These are phyloP conservation scores for Mycosphaerella sp. DNA, from an alignment of 2,329 filamentous ascomycete genomes.

Conservation along the genomic window DNA sequence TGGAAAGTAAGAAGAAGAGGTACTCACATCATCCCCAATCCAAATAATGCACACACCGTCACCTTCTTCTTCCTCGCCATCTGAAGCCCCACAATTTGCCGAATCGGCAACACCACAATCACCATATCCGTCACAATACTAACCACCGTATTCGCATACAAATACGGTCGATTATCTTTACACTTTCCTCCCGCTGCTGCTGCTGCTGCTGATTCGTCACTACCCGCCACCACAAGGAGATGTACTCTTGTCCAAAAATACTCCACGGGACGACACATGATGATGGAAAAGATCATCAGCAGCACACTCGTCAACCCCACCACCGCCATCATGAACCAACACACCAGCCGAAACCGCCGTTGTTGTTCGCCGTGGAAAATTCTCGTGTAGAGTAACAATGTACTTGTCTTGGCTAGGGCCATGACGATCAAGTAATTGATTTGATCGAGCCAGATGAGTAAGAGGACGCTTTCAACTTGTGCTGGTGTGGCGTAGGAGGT, in stretches of 20 bases:
- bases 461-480: not conserved
- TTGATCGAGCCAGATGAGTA: slow-evolving; percentile 8
- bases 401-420: slow-evolving; percentile 4
- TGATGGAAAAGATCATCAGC: not conserved
- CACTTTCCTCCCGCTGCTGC: not conserved
- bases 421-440: slow-evolving; percentile 7
- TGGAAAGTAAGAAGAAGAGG: not conserved
- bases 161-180: slow-evolving; percentile 3
- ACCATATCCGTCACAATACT: slow-evolving; percentile 1
- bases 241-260: slow-evolving; percentile 4
- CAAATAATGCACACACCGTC: slow-evolving; percentile 2
- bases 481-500: not conserved
- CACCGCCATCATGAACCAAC: not conserved
- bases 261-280: slow-evolving; percentile 3
- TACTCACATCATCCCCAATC: slow-evolving; percentile 4
- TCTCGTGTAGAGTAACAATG: slow-evolving; percentile 1
- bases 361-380: slow-evolving; percentile 2
- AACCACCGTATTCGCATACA: slow-evolving; percentile 4
- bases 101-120: not conserved
- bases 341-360: not conserved
- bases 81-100: not conserved
- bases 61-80: slow-evolving; percentile 1
- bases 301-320: slow-evolving; percentile 1
- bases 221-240: no score
- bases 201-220: no score